Evolutionary conservation across 495 filamentous ascomycete species (phyloP), one percentile per base, ranked within the genome.

Genomic region (Aeminium ludgeri): DNA sequence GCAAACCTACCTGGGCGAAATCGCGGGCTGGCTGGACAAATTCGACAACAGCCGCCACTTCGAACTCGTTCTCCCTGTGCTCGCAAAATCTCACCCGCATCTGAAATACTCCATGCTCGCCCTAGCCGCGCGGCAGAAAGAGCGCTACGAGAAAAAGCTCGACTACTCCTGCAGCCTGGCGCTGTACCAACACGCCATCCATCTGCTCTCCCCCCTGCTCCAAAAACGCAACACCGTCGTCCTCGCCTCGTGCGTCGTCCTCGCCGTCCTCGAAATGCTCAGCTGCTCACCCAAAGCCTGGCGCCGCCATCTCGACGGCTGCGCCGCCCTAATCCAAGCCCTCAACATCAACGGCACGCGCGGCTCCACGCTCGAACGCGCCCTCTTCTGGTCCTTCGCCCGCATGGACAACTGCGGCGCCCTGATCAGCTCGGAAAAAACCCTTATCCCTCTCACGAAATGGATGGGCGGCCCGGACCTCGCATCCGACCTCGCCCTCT

Each of bases 201-300:
- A 51, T 20, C 34, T 47, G 10, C 25, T 51, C 13, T 36, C 40
- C 7, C 38, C 44, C 7, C 12, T 43, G 8, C 40, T 51, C 6
- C 39, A 51, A 8, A 25, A 19, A 17, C 39, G 40, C 1, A 38
- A 50, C 15, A 51, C 44, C 3, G 44, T 19, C 15, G 39, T 51
- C 30, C 32, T 51, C 8, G 48, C 48, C 7, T 51, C 48, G 0
- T 51, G 48, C 31, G 23, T 51, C 6, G 44, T 51, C 1, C 43
- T 51, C 3, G 40, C 30, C 20, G 48, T 51, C 2, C 25, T 51
- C n/a, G 48, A 51, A 27, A 51, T 51, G 48, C 28, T 47, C 20
- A 51, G 48, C 30, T 51, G 48, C 33, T 47, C 48, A 29, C 48
- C 48, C 2, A 40, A 37, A 31, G 48, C 39, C 7, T 51, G 48